Evolutionary conservation across 257 asterid species (phyloP), one percentile per base, ranked within the genome.

Genomic region (Gentiana straminea): DNA sequence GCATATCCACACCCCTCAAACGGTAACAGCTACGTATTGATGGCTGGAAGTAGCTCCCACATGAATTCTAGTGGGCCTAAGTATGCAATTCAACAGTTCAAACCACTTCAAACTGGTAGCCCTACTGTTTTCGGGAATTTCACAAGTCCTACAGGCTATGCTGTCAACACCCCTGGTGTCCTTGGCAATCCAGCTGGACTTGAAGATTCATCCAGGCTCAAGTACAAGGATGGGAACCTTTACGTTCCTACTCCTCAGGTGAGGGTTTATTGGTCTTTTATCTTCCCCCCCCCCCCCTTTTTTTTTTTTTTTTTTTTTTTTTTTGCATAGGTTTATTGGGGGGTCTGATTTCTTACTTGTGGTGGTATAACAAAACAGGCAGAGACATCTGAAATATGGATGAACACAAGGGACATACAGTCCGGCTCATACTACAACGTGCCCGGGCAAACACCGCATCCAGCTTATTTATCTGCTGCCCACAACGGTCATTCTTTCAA

Each of bases 371-470:
- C 35, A 4, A 65, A n/a, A 13, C 82, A 91, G 98, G 93, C 89
- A 1, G 98, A 92, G 81, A 82, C 98, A 50, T 83, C 98, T 15
- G 98, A 88, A 63, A 78, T 92, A 36, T 91, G 98, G 98, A 76
- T 87, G 94, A 87, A 70, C 73, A 80, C 83, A 35, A 74, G 96
- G 73, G 98, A 91, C 55, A 56, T 91, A 73, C 98, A 83, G 66
- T 80, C 98, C 2, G 79, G 80, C 1, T 81, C 98, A 3, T 87
- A 83, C 60, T 84, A 84, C 79, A 84, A 79, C 83, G 79, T 92
- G 84, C 66, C 93, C 9, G 95, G 88, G 60, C 98, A 83, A 78
- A 70, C 84, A 10, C 93, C 93, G 41, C 98, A 83, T 67, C 83
- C 88, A 51, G 76, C 93, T 36, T 92, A 85, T 62, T 52, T 87